A percentile compares a stretch with the other conserved stretches of the same genome.
Conservation (phyloP, 1,284 basidiomycete genomes). For the Hemileia vastatrix region DNA sequence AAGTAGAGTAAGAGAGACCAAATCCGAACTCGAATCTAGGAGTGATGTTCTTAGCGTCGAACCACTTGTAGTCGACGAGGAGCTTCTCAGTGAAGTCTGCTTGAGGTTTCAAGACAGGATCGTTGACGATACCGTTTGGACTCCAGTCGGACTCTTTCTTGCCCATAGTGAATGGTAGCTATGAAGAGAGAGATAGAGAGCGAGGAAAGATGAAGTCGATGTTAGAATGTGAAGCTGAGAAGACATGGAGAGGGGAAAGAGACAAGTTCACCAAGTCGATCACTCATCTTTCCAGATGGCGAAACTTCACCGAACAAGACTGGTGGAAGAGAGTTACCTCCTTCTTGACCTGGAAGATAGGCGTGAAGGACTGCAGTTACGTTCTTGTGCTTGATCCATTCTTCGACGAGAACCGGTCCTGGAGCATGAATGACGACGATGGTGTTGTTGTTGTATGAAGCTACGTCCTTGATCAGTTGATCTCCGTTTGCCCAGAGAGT, state of each 20-base stretch:
- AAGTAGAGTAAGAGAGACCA: slow-evolving; percentile 72
- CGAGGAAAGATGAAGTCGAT: neutral
- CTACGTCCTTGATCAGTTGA: slow-evolving; percentile 44
- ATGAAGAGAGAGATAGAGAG: too few species aligned
- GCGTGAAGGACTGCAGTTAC: slow-evolving; percentile 52
- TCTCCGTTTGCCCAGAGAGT: slow-evolving; percentile 41
- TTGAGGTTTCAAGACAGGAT: slow-evolving; percentile 46
- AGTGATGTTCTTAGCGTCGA: slow-evolving; percentile 57
- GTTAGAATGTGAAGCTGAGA: neutral
- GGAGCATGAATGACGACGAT: slow-evolving; percentile 65
- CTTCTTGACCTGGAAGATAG: slow-evolving; percentile 63
- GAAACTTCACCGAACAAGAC: slow-evolving; percentile 60
- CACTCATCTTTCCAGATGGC: slow-evolving; percentile 54
- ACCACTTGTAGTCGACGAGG: slow-evolving; percentile 66
- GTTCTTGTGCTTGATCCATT: slow-evolving; percentile 33
- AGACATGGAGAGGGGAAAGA: slow-evolving; percentile 58
- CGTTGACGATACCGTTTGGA: slow-evolving; percentile 41
- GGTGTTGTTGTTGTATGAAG: slow-evolving; percentile 54
- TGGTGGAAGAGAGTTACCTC: slow-evolving; percentile 64
- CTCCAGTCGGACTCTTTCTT: slow-evolving; percentile 58
- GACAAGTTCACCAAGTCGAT: slow-evolving; percentile 29
- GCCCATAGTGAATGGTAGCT: slow-evolving; percentile 52
- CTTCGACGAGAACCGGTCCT: slow-evolving; percentile 29
- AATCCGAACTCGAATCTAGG: slow-evolving; percentile 68
- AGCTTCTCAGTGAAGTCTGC: slow-evolving; percentile 62